Evolutionary conservation across 2,329 filamentous ascomycete species (phyloP), one percentile per base, ranked within the genome.

Genomic region (Xylaria sp.): DNA sequence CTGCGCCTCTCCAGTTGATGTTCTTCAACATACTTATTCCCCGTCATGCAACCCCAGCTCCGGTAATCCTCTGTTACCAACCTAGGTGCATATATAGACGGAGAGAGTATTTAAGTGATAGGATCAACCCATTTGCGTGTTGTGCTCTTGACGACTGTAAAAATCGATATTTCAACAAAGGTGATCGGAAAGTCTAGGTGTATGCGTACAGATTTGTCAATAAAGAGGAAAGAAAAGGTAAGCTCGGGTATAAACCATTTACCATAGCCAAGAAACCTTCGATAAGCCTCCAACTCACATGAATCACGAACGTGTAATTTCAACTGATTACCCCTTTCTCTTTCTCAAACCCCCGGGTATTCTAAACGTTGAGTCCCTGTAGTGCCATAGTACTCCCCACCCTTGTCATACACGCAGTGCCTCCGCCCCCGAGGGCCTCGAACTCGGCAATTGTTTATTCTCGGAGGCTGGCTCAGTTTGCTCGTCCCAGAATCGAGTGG

Each of bases 401-500:
- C 55, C 13, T 34, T 10, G 6, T 48, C 18, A 59, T n/a, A 56
- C 48, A 3, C 44, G 37, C 23, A 57, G 6, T 7, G 1, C 20
- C n/a, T 39, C 50, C 25, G 58, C 55, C 18, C 55, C 28, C 23
- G 28, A 41, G 2, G 59, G n/a, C 12, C 41, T n/a, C 7, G 62
- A 52, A 25, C 1, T n/a, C 13, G 51, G 44, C 9, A 31, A n/a
- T 1, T 23, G 18, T 20, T 63, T 48, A 25, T 46, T 48, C 63
- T 39, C 23, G 12, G 56, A 39, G 15, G 37, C 51, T 28, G 23
- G 52, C 18, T 34, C 34, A 55, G 8, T 10, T 18, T 52, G 50
- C 39, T 73, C 70, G 57, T 81, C 80, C 82, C 81, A 83, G 67
- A 83, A 83, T 18, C 73, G 76, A 13, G 80, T 79, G 55, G 73